Evolutionary conservation across 345 rosid species (phyloP).

Genomic region (Zanthoxylum bungeanum): DNA sequence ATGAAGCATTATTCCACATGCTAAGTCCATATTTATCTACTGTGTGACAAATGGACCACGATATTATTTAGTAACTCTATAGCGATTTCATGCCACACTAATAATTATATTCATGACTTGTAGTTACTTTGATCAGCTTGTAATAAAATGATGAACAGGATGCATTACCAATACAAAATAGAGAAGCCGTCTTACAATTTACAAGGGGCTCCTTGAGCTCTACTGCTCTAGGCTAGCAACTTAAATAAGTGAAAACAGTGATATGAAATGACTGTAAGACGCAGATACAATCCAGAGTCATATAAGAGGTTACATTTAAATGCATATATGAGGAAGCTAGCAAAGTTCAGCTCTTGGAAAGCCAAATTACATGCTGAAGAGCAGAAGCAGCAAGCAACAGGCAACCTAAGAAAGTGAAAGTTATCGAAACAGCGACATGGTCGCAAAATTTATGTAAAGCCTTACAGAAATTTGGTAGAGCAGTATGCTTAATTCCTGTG

Average conservation of each 20-base stretch:
- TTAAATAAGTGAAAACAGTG: neutral
- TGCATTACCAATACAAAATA: neutral
- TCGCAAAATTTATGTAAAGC: conserved; percentile 64
- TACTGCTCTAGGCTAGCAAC: neutral
- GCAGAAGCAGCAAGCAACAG: conserved; percentile 53
- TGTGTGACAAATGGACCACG: no score
- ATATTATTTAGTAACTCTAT: neutral
- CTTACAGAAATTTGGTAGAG: conserved; percentile 85
- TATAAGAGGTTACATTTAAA: neutral
- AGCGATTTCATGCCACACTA: neutral
- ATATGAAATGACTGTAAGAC: neutral
- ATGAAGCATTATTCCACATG: no score
- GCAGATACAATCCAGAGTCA: neutral
- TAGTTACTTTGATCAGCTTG: neutral
- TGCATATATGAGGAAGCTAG: neutral
- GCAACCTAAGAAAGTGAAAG: conserved; percentile 60
- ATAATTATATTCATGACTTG: neutral
- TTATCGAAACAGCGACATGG: conserved; percentile 64
- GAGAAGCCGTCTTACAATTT: neutral
- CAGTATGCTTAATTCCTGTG: conserved; percentile 67
- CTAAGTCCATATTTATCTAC: no score
- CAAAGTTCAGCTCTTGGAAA: conserved; percentile 34
- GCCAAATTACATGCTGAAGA: conserved; percentile 56
- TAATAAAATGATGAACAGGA: neutral
- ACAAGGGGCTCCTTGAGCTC: neutral